phyloP scores from a whole-genome alignment of 2,329 filamentous ascomycete genomes.

The Hymenoscyphus fraxineus region DNA sequence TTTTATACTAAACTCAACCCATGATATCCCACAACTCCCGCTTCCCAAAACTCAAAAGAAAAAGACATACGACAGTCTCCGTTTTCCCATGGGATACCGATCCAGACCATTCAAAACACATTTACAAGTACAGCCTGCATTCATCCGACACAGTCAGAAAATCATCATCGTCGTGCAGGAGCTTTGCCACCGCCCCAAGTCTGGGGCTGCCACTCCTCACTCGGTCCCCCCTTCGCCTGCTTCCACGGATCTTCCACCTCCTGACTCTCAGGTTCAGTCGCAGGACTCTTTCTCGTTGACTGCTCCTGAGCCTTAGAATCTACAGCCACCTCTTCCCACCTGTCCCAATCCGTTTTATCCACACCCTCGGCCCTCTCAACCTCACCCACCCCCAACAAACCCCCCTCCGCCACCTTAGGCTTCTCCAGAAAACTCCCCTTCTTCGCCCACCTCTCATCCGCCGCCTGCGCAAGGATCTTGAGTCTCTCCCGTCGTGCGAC shows the following conservation, averaged over 20 bases:
- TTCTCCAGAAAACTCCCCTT: conserved; percentile 50
- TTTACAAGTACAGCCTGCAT: too few relatives aligned
- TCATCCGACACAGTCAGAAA: too few relatives aligned
- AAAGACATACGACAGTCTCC: too few relatives aligned
- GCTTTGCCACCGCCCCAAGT: conserved; percentile 45
- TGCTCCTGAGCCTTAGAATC: background rate
- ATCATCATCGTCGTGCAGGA: conserved; percentile 4
- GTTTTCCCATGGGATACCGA: too few relatives aligned
- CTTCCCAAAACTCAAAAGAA: too few relatives aligned
- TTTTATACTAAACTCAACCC: too few relatives aligned
- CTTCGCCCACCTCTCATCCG: conserved; percentile 61
- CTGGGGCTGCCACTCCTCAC: conserved; percentile 51
- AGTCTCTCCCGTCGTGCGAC: conserved; percentile 50
- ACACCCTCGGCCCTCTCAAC: conserved; percentile 15
- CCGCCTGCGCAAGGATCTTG: conserved; percentile 49
- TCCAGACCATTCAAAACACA: too few relatives aligned
- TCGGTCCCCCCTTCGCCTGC: conserved; percentile 49
- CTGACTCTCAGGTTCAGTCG: background rate
- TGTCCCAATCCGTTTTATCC: conserved; percentile 4
- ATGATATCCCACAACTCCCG: too few relatives aligned
- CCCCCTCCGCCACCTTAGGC: conserved; percentile 30
- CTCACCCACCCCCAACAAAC: conserved; percentile 31
- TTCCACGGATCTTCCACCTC: conserved; percentile 52
- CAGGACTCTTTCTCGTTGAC: conserved; percentile 6
- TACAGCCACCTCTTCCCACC: conserved; percentile 8